These are phyloP conservation scores for Exophiala calicioides DNA, from an alignment of 2,329 filamentous ascomycete genomes.

Conservation along the genomic window DNA sequence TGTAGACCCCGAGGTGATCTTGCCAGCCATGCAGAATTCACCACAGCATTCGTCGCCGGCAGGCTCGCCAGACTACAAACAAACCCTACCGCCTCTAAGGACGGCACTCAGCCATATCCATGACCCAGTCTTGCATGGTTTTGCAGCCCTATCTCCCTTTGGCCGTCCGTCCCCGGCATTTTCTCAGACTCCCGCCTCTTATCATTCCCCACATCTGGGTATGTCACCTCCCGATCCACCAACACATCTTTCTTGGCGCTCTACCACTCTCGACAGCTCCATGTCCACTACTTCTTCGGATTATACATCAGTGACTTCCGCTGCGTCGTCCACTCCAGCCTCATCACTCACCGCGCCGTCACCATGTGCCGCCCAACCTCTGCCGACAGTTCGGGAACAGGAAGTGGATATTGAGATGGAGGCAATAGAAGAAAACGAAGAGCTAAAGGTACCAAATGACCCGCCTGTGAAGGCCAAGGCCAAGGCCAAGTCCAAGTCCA, in stretches of 20 bases:
- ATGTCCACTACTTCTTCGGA: conserved; percentile 26
- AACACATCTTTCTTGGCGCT: conserved; percentile 34
- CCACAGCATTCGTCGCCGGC: conserved; percentile 37
- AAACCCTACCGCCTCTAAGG: conserved; percentile 45
- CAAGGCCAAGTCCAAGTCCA: neutral
- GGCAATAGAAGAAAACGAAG: neutral
- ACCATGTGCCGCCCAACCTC: conserved; percentile 14
- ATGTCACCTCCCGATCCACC: conserved; percentile 40
- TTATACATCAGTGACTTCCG: conserved; percentile 17
- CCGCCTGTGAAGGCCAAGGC: too few species aligned
- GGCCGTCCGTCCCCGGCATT: conserved; percentile 31
- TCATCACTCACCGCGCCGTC: conserved; percentile 22
- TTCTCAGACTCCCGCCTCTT: conserved; percentile 36
- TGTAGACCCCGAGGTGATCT: conserved; percentile 35
- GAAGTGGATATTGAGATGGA: neutral
- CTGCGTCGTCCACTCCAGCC: conserved; percentile 20
- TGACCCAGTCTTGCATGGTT: conserved; percentile 31
- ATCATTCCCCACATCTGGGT: conserved; percentile 40
- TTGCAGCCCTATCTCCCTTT: conserved; percentile 32
- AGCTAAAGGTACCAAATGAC: too few species aligned
- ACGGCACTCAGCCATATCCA: conserved; percentile 40
- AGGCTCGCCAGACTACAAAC: conserved; percentile 39
- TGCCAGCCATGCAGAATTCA: conserved; percentile 43
- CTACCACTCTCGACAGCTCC: conserved; percentile 23
- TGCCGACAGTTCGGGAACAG: conserved; percentile 8